These are phyloP conservation scores for Trichoderma atroviride DNA, from an alignment of 2,329 filamentous ascomycete genomes.

Conservation along the genomic window DNA sequence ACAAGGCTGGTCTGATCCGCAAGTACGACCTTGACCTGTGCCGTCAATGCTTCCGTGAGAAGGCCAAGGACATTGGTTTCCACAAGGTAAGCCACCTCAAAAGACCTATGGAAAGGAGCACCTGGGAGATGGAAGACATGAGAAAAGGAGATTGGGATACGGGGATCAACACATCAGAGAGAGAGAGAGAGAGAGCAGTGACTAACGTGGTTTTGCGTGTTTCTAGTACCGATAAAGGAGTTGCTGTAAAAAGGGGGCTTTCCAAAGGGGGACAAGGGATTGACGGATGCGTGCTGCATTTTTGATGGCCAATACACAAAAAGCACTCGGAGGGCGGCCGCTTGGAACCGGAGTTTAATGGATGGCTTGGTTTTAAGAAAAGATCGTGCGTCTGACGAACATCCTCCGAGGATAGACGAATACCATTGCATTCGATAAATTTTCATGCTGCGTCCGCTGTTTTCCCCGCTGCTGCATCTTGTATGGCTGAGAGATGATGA, in stretches of 20 bases:
- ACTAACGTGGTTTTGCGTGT: conserved; percentile 29
- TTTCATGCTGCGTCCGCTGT: not conserved
- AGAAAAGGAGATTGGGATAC: not conserved
- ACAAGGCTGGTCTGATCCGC: conserved; percentile 98
- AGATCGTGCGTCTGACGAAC: conserved; percentile 48
- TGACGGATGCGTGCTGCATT: conserved; percentile 32
- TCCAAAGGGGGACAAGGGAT: conserved; percentile 31
- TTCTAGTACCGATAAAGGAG: conserved; percentile 45
- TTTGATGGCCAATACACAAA: conserved; percentile 41
- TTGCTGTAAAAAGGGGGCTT: conserved; percentile 19
- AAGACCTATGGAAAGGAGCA: not conserved
- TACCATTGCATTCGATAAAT: conserved; percentile 45
- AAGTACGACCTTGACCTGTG: conserved; percentile 96
- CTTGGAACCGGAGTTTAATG: conserved; percentile 52
- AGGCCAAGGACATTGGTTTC: conserved; percentile 72
- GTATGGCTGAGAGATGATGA: not conserved
- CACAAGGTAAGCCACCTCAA: conserved; percentile 59
- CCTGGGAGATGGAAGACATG: not conserved
- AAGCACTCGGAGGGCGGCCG: conserved; percentile 47
- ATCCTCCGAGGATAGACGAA: conserved; percentile 49
- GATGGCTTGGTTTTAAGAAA: conserved; percentile 49
- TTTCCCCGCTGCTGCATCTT: not conserved
- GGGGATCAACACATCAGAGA: not conserved
- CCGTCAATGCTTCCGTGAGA: conserved; percentile 79
- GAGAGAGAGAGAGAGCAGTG: not conserved